phyloP scores from a whole-genome alignment of 2,329 filamentous ascomycete genomes.

The Xylariales sp. region DNA sequence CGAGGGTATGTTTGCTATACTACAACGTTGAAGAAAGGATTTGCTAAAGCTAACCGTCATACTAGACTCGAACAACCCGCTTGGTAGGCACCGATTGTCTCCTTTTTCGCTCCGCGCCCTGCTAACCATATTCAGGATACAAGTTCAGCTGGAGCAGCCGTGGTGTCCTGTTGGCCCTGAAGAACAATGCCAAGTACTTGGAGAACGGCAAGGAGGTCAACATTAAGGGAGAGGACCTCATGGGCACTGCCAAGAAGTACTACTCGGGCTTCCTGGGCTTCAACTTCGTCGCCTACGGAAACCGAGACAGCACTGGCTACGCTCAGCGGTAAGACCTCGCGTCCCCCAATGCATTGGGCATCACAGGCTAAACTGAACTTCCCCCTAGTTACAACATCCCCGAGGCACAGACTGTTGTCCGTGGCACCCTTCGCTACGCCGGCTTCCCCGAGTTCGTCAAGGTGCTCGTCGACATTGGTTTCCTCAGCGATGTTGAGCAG shows the following conservation, averaged over 20 bases:
- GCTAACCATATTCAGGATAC: too few relatives aligned
- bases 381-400: slow-evolving; percentile 94
- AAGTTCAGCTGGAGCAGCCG: slow-evolving; percentile 81
- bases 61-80: slow-evolving; percentile 79
- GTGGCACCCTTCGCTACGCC: slow-evolving; percentile 79
- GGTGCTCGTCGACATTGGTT: slow-evolving; percentile 82
- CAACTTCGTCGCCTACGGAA: slow-evolving; percentile 87
- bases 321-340: too few relatives aligned
- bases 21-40: not conserved
- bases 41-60: not conserved
- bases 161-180: slow-evolving; percentile 81
- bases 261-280: too few relatives aligned
- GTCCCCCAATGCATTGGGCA: too few relatives aligned
- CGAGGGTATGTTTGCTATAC: slow-evolving; percentile 45
- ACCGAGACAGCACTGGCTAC: slow-evolving; percentile 86
- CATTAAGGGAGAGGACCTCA: slow-evolving; percentile 74
- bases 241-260: slow-evolving; percentile 86
- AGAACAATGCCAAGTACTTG: slow-evolving; percentile 81
- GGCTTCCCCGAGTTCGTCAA: slow-evolving; percentile 91
- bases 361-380: too few relatives aligned
- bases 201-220: slow-evolving; percentile 72
- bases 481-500: slow-evolving; percentile 69
- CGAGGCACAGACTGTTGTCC: slow-evolving; percentile 82
- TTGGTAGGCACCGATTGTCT: too few relatives aligned
- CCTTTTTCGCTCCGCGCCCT: too few relatives aligned